These are phyloP conservation scores for Alternaria triticimaculans DNA, from an alignment of 2,329 filamentous ascomycete genomes.

Conservation along the genomic window DNA sequence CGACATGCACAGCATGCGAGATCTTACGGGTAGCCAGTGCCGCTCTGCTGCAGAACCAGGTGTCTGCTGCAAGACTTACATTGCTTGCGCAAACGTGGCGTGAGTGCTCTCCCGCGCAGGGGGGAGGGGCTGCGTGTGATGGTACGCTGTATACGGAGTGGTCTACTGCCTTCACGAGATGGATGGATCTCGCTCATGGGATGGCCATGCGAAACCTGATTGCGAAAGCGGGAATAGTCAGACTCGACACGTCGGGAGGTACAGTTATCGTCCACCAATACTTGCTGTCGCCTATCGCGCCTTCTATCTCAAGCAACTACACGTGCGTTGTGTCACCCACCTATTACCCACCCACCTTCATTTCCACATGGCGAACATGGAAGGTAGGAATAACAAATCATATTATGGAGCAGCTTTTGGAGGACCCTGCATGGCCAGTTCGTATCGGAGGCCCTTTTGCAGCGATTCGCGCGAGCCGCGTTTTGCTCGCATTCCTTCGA, in stretches of 20 bases:
- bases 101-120: background rate
- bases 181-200: background rate
- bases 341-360: background rate
- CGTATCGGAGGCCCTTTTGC: background rate
- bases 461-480: conserved; percentile 6
- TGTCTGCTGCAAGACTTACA: background rate
- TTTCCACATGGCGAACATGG: conserved; percentile 12
- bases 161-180: background rate
- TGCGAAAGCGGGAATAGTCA: background rate
- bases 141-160: background rate
- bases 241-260: background rate
- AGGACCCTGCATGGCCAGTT: conserved; percentile 3
- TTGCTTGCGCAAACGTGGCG: background rate
- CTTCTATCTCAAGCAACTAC: background rate
- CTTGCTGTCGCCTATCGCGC: conserved; percentile 2
- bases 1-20: conserved; percentile 7
- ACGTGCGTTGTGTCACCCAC: background rate
- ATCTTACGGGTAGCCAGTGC: background rate
- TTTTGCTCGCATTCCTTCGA: background rate
- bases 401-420: background rate
- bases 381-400: background rate
- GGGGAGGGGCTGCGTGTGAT: background rate
- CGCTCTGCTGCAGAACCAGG: background rate
- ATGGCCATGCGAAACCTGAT: background rate
- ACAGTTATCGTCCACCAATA: background rate